phyloP scores from a whole-genome alignment of 2,329 filamentous ascomycete genomes.

The Monosporascus sp. region DNA sequence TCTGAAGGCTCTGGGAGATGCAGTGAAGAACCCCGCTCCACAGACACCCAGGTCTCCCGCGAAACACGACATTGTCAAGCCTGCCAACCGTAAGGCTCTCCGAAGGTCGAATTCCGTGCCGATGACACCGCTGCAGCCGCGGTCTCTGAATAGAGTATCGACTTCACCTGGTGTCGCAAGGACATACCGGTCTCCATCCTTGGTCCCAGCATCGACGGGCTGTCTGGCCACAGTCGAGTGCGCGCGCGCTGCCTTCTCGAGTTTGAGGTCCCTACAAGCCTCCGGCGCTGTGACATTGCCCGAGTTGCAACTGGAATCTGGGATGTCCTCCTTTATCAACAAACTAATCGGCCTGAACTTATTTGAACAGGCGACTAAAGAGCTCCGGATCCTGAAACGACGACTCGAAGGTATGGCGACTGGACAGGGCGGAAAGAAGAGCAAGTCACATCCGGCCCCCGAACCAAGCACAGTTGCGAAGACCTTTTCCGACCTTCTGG shows the following conservation, averaged over 20 bases:
- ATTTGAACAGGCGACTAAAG: slow-evolving; percentile 63
- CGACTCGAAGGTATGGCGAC: slow-evolving; percentile 44
- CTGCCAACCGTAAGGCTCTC: slow-evolving; percentile 36
- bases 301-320: slow-evolving; percentile 65
- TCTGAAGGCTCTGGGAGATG: slow-evolving; percentile 64
- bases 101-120: slow-evolving; percentile 53
- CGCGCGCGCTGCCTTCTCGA: slow-evolving; percentile 60
- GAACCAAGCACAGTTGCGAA: slow-evolving; percentile 35
- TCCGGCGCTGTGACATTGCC: slow-evolving; percentile 50
- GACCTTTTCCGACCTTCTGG: slow-evolving; percentile 53
- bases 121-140: slow-evolving; percentile 56
- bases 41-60: slow-evolving; percentile 25
- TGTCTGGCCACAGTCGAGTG: slow-evolving; percentile 62
- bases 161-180: slow-evolving; percentile 44
- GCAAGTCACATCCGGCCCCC: slow-evolving; percentile 20
- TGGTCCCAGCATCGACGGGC: slow-evolving; percentile 30
- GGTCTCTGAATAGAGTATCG: slow-evolving; percentile 54
- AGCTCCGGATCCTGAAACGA: slow-evolving; percentile 61
- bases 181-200: slow-evolving; percentile 21
- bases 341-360: slow-evolving; percentile 61
- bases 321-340: slow-evolving; percentile 63
- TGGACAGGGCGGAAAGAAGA: slow-evolving; percentile 26
- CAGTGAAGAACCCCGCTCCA: slow-evolving; percentile 44
- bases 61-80: slow-evolving; percentile 33
- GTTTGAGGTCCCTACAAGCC: slow-evolving; percentile 54